Evolutionary conservation across 371 early-diverging fungal species (phyloP), one percentile per base, ranked within the genome.

Genomic region (Mortierella sp.): DNA sequence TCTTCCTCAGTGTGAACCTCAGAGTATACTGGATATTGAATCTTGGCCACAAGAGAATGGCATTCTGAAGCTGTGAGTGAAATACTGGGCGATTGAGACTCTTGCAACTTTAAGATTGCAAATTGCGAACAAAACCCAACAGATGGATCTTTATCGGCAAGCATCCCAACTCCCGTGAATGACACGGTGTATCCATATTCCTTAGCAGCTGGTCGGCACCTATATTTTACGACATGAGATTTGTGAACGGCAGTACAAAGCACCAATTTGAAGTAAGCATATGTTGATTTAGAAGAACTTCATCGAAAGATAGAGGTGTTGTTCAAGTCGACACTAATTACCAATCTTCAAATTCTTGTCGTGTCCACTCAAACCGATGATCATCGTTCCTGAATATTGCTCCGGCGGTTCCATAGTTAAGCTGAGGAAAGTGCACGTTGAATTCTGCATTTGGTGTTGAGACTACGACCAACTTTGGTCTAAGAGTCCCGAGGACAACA

Each of bases 281-380:
- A 40, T 40, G 40, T 9, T 15, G 45, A 45, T 12, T 15, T 3
- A 9, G 45, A 51, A 26, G 15, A 7, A 43, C 2, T 43, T 15
- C 26, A 34, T 13, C 1, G 29, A 42, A 37, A 31, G 10, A 62
- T 28, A 23, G 35, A 0, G 37, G 34, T 23, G 28, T 15, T 2
- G 26, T 40, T 53, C 15, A 13, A 23, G 15, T 28, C 45, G 47
- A 42, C 26, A n/a, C n/a, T n/a, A 61, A n/a, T 34, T 85, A 93
- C 97, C 97, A 97, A 3, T 66, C 54, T 72, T 91, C 75, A 82
- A 97, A 97, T 76, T 96, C 91, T 32, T 75, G 69, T 9, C 96
- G 86, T 8, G 96, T 94, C 98, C 97, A 96, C 85, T 97, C 98
- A 83, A 96, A 97, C 66, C 92, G 90, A 83, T 97, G 98, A 78